Evolutionary conservation across 441 rosid species (phyloP).

Genomic region (Pelargonium cotyledonis): DNA sequence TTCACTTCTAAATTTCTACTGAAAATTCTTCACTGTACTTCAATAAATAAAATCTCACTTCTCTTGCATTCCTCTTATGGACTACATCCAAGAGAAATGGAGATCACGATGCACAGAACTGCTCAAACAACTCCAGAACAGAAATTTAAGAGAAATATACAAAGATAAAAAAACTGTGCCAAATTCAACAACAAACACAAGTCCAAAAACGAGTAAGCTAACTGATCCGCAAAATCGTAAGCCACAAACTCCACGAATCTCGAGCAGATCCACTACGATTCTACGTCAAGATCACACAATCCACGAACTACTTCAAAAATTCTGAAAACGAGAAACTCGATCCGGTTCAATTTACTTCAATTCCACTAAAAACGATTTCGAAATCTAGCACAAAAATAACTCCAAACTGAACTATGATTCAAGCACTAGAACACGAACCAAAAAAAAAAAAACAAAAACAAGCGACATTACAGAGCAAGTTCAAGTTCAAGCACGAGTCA

Average conservation of each 20-base stretch:
- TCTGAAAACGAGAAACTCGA: background rate
- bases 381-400: background rate
- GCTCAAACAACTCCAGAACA: background rate
- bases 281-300: background rate
- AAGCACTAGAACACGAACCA: background rate
- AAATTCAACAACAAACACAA: background rate
- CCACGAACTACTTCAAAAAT: background rate
- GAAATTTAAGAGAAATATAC: too few species aligned
- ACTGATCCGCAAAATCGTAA: background rate
- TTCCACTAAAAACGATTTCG: constrained; percentile 2
- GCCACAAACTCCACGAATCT: background rate
- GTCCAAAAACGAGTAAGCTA: background rate
- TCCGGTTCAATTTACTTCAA: constrained; percentile 2
- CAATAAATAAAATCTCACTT: background rate
- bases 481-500: too few species aligned
- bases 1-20: background rate
- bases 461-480: background rate
- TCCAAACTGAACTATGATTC: background rate
- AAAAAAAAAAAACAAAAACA: background rate
- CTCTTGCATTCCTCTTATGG: background rate
- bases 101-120: background rate
- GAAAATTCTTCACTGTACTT: background rate
- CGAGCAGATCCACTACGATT: background rate
- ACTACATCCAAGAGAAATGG: background rate
- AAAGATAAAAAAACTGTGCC: background rate